phyloP scores from a whole-genome alignment of 2,329 filamentous ascomycete species.

The Diaporthe citri region DNA sequence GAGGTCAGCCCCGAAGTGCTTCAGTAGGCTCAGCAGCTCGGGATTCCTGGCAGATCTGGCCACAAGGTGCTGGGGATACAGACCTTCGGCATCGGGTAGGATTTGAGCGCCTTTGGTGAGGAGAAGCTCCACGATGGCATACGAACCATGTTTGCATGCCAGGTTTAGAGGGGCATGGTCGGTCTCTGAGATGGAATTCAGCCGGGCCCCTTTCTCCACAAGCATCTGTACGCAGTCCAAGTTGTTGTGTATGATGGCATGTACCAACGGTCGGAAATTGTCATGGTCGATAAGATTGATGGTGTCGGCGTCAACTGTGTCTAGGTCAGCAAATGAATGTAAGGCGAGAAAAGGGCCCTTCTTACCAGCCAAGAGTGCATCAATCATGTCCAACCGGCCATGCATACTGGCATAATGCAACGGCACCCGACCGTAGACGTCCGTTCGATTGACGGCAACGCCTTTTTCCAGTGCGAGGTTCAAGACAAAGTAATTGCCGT shows the following conservation, averaged over 20 bases:
- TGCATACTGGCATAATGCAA: constrained; percentile 98
- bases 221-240: constrained; percentile 84
- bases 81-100: constrained; percentile 93
- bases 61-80: constrained; percentile 97
- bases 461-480: constrained; percentile 79
- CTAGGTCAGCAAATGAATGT: constrained; percentile 35
- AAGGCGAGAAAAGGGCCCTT: background rate
- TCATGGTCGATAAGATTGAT: constrained; percentile 94
- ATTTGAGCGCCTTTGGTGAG: constrained; percentile 84
- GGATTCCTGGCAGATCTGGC: constrained; percentile 88
- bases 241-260: constrained; percentile 91
- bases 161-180: constrained; percentile 96
- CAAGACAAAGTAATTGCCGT: constrained; percentile 85
- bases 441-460: constrained; percentile 83
- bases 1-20: constrained; percentile 88
- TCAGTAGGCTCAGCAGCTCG: constrained; percentile 82
- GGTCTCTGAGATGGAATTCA: constrained; percentile 86
- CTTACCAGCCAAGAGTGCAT: constrained; percentile 76
- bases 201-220: constrained; percentile 81
- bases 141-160: constrained; percentile 92
- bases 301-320: constrained; percentile 69
- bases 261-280: constrained; percentile 96
- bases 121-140: constrained; percentile 86
- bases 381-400: constrained; percentile 86
- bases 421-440: constrained; percentile 94